Conservation (phyloP, 805 yeast species). For the Suhomyces kilbournensis region DNA sequence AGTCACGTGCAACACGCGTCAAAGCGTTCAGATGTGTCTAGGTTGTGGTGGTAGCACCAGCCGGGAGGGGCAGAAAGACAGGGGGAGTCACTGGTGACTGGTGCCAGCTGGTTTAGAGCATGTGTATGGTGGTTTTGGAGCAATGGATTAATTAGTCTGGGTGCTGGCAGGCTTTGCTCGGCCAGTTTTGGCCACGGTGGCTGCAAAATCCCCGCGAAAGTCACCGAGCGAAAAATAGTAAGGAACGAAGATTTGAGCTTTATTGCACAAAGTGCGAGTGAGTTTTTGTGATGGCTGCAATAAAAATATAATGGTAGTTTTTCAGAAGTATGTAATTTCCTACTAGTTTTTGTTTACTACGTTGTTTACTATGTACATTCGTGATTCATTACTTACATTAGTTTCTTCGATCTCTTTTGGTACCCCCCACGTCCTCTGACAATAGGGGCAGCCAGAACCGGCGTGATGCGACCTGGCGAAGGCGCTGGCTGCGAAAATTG, state of each 20-base stretch:
- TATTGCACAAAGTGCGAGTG: neutral
- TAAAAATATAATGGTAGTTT: no score
- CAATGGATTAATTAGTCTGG: neutral
- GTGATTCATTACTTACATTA: slow-evolving; percentile 20
- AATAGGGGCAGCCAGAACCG: slow-evolving; percentile 22
- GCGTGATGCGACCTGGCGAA: neutral
- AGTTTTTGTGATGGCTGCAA: no score
- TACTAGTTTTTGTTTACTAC: no score
- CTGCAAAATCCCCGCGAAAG: neutral
- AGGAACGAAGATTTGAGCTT: neutral
- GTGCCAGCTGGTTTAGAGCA: no score
- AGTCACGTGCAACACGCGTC: neutral
- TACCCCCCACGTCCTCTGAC: slow-evolving; percentile 44
- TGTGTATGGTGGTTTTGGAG: neutral
- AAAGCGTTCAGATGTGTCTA: neutral
- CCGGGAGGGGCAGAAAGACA: neutral
- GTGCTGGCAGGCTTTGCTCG: neutral
- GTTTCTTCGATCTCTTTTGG: slow-evolving; percentile 40
- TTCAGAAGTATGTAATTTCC: no score
- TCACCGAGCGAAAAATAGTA: neutral
- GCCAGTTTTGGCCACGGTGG: slow-evolving; percentile 1
- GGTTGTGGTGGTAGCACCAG: neutral
- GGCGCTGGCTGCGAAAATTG: neutral
- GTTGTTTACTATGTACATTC: neutral
- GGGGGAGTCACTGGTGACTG: neutral